phyloP scores from a whole-genome alignment of 305 asterid genomes.

The Fraxinus angustifolia region DNA sequence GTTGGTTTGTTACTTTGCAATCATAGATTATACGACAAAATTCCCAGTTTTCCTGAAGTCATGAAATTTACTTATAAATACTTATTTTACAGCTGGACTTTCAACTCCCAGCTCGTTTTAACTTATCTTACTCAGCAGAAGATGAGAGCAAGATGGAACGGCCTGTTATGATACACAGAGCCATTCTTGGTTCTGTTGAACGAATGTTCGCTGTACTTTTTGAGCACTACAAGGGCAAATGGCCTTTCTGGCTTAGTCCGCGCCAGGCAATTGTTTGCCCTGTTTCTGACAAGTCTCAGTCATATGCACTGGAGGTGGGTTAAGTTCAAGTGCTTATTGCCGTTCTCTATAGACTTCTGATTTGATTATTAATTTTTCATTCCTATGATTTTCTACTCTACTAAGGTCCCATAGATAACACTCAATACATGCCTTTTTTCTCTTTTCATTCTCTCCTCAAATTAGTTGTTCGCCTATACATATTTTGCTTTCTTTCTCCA shows the following conservation, averaged over 20 bases:
- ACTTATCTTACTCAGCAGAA: constrained; percentile 86
- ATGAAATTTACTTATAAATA: constrained; percentile 14
- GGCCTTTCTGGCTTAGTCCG: constrained; percentile 97
- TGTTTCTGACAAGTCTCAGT: constrained; percentile 79
- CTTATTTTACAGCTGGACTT: constrained; percentile 89
- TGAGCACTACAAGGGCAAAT: constrained; percentile 87
- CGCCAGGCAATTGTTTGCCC: constrained; percentile 93
- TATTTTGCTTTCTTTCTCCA: not conserved
- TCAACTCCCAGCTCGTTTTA: constrained; percentile 90
- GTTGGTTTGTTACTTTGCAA: constrained; percentile 32
- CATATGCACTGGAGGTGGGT: constrained; percentile 65
- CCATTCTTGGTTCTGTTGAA: constrained; percentile 86
- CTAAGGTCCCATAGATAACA: not conserved
- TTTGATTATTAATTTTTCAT: not conserved
- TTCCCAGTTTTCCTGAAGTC: constrained; percentile 14
- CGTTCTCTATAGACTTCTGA: not conserved
- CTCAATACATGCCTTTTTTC: not conserved
- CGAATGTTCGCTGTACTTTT: constrained; percentile 88
- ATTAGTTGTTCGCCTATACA: not conserved
- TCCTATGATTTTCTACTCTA: not conserved
- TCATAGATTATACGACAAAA: not conserved
- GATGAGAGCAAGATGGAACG: constrained; percentile 86
- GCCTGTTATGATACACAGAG: constrained; percentile 98
- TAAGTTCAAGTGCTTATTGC: constrained; percentile 17
- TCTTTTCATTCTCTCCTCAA: not conserved